A percentile compares a stretch with the other conserved stretches of the same genome.
Evolutionary conservation across 768 basidiomycete species (phyloP).

Genomic region (Tricholoma terreum): DNA sequence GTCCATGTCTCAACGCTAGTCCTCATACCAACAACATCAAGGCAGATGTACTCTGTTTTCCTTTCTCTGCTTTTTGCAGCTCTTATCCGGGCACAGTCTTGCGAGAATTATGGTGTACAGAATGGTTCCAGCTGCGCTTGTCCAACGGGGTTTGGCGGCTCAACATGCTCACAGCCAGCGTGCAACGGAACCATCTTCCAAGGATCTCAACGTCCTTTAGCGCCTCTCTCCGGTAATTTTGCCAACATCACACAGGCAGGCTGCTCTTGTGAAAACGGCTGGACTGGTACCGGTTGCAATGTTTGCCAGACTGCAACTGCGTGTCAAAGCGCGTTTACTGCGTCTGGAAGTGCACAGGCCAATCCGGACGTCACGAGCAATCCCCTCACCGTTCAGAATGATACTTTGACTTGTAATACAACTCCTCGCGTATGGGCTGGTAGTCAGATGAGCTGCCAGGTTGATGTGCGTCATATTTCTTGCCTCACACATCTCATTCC

Average conservation of each 20-base stretch:
- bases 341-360: constrained; percentile 35
- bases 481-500: background rate
- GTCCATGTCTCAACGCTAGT: background rate
- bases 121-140: constrained; percentile 67
- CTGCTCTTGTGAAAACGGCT: constrained; percentile 72
- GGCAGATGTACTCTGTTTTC: constrained; percentile 3
- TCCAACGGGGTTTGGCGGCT: constrained; percentile 78
- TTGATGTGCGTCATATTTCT: constrained; percentile 55
- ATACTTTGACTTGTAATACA: constrained; percentile 72
- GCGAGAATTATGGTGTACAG: constrained; percentile 65
- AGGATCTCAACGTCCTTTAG: constrained; percentile 54
- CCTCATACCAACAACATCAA: background rate
- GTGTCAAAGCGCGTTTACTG: constrained; percentile 62
- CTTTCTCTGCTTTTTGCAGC: constrained; percentile 18
- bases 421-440: constrained; percentile 70
- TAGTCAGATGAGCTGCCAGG: constrained; percentile 81
- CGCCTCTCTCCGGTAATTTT: constrained; percentile 38
- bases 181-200: constrained; percentile 86
- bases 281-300: constrained; percentile 78
- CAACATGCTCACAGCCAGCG: constrained; percentile 62
- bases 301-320: constrained; percentile 68
- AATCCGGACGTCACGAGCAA: constrained; percentile 25
- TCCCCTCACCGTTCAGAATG: constrained; percentile 41
- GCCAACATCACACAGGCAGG: constrained; percentile 64
- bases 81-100: constrained; percentile 39